A percentile compares a stretch with the other conserved stretches of the same genome.
Evolutionary conservation across 768 basidiomycete genomes (phyloP).

Genomic region (Leccinum barrowsii): DNA sequence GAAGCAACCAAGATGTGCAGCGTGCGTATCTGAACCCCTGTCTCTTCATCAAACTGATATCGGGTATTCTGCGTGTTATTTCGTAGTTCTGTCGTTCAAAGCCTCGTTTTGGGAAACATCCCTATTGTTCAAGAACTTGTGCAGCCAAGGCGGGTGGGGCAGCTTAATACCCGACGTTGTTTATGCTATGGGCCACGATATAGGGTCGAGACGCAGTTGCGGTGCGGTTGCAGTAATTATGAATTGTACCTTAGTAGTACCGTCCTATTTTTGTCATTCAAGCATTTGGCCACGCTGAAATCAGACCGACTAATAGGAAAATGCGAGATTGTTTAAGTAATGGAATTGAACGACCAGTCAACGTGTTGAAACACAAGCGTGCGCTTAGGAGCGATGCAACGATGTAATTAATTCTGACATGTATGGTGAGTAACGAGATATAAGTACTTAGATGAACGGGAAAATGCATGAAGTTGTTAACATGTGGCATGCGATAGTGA

Average conservation of each 20-base stretch:
- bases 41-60: constrained; percentile 4
- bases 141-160: constrained; percentile 23
- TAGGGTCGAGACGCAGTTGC: neutral
- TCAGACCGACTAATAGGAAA: neutral
- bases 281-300: neutral
- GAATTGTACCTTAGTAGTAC: constrained; percentile 15
- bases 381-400: neutral
- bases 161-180: constrained; percentile 3
- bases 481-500: neutral
- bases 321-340: neutral
- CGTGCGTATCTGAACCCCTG: constrained; percentile 14
- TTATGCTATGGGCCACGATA: neutral
- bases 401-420: neutral
- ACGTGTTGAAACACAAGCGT: neutral
- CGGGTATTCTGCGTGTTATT: neutral
- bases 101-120: constrained; percentile 32
- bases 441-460: neutral
- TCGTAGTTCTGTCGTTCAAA: constrained; percentile 28
- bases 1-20: constrained; percentile 36
- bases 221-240: constrained; percentile 15
- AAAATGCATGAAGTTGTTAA: neutral
- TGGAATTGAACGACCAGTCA: neutral
- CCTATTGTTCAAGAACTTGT: constrained; percentile 33
- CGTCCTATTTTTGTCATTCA: constrained; percentile 4
- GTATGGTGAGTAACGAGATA: neutral